Evolutionary conservation across 2,329 filamentous ascomycete genomes (phyloP).

Genomic region (Nothopassalora personata): DNA sequence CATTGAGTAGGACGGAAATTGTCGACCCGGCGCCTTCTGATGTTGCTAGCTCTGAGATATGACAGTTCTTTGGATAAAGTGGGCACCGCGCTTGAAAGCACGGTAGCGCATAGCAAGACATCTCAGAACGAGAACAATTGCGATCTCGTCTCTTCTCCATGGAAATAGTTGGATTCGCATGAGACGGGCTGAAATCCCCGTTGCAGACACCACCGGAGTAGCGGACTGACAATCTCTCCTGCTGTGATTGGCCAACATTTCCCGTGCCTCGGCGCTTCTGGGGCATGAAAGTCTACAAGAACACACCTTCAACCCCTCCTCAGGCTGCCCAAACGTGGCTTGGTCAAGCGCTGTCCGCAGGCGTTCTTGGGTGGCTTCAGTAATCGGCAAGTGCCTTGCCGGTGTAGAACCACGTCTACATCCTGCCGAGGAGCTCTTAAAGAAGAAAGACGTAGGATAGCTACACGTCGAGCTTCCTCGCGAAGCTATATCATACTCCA

Average conservation of each 20-base stretch:
- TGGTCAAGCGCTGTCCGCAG: not conserved
- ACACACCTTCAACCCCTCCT: not conserved
- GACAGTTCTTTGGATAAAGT: too few relatives aligned
- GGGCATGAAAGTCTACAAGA: not conserved
- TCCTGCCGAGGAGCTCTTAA: not conserved
- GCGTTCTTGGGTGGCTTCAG: not conserved
- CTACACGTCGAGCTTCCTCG: not conserved
- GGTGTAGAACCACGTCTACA: not conserved
- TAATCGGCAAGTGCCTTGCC: not conserved
- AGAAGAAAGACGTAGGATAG: not conserved
- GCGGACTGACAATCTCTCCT: not conserved
- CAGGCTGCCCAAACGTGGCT: not conserved
- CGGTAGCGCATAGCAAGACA: too few relatives aligned
- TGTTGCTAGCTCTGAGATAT: too few relatives aligned
- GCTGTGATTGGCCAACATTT: not conserved
- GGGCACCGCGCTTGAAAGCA: too few relatives aligned
- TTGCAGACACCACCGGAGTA: not conserved
- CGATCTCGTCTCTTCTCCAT: too few relatives aligned
- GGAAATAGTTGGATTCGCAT: too few relatives aligned
- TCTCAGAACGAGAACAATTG: too few relatives aligned
- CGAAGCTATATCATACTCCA: not conserved
- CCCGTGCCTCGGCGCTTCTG: not conserved
- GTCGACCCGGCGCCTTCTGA: not conserved
- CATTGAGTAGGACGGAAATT: not conserved
- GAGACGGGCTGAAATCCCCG: too few relatives aligned